A percentile compares a stretch with the other conserved stretches of the same genome.
phyloP scores from a whole-genome alignment of 2,329 filamentous ascomycete genomes.

The Fusarium sp. region DNA sequence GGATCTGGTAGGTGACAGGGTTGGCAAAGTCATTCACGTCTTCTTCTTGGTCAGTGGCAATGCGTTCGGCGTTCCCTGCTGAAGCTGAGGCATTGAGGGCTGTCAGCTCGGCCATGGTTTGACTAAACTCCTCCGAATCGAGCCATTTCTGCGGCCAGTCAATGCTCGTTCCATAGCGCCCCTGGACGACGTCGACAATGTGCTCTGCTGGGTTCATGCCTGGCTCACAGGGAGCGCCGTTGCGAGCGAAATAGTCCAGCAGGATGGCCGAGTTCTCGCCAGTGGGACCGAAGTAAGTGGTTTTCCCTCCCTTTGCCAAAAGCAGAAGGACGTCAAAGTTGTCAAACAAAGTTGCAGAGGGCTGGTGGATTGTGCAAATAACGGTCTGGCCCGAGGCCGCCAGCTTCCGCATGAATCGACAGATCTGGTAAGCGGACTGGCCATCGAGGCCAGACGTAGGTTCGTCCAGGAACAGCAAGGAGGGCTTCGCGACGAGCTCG shows the following conservation, averaged over 20 bases:
- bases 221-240: constrained; percentile 69
- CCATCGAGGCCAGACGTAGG: constrained; percentile 73
- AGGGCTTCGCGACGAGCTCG: constrained; percentile 67
- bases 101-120: no score
- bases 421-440: constrained; percentile 70
- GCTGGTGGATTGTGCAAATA: constrained; percentile 75
- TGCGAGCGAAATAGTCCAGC: constrained; percentile 70
- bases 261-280: constrained; percentile 59
- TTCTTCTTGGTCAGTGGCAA: background rate
- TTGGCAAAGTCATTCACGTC: background rate
- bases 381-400: constrained; percentile 70
- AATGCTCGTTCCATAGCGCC: constrained; percentile 47
- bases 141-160: constrained; percentile 62
- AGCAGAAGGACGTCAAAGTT: constrained; percentile 69
- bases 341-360: constrained; percentile 69
- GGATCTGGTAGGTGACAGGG: background rate
- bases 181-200: constrained; percentile 71
- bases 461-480: constrained; percentile 66
- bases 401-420: constrained; percentile 72
- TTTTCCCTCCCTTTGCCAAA: constrained; percentile 68
- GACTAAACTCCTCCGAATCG: no score
- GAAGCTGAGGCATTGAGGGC: no score
- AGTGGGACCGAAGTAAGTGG: constrained; percentile 73
- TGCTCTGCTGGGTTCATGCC: constrained; percentile 75
- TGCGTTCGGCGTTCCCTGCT: no score